Percentiles rank a stretch among this genome's conserved stretches.
Conservation (phyloP, 352 stramenopile genomes). For the Phytophthora podocarpi region DNA sequence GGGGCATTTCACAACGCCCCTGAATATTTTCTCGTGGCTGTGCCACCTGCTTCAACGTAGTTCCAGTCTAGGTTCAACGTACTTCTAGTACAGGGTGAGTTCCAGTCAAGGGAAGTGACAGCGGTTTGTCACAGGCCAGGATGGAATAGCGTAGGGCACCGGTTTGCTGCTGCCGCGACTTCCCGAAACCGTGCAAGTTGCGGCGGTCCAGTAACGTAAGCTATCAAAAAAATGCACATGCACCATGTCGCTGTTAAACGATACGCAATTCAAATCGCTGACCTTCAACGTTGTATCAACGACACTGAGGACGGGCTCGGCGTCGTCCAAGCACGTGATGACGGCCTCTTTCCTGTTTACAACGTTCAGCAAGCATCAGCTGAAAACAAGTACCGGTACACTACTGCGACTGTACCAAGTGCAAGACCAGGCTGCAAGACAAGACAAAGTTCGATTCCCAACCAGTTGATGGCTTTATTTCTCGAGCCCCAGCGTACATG, state of each 20-base stretch:
- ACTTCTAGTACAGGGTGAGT: conserved; percentile 13
- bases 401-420: neutral
- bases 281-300: no score
- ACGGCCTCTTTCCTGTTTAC: conserved; percentile 29
- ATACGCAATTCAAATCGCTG: neutral
- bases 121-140: conserved; percentile 1
- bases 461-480: conserved; percentile 8
- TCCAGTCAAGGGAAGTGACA: conserved; percentile 19
- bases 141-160: no score
- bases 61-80: neutral
- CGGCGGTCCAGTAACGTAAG: no score
- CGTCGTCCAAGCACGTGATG: conserved; percentile 31
- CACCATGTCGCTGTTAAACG: no score
- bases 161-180: no score
- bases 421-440: neutral
- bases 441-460: neutral
- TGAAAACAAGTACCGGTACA: no score
- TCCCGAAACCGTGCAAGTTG: no score
- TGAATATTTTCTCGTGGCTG: conserved; percentile 28
- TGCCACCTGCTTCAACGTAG: no score
- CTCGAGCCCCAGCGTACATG: neutral
- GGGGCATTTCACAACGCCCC: no score
- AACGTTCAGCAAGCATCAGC: no score
- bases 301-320: conserved; percentile 1
- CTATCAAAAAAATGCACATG: no score